phyloP scores from a whole-genome alignment of 2,329 filamentous ascomycete species.

The Colletotrichum kahawae region DNA sequence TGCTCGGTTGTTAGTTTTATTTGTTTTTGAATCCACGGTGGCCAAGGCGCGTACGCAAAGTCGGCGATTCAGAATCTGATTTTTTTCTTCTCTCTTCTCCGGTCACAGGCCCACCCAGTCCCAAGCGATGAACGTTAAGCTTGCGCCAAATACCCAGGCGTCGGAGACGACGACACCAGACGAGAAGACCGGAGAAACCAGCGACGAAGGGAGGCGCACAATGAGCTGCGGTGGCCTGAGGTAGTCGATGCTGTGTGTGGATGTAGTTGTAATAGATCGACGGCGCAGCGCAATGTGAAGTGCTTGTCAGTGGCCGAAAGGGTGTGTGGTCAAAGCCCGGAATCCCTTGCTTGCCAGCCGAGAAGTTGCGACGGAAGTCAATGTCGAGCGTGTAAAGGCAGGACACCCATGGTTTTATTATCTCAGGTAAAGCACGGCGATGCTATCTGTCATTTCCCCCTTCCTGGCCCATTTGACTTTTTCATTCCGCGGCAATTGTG shows the following conservation, averaged over 20 bases:
- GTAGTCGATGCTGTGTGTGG: background rate
- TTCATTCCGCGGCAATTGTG: slow-evolving; percentile 15
- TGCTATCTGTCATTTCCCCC: background rate
- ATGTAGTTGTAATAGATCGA: slow-evolving; percentile 4
- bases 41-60: background rate
- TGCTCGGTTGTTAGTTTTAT: background rate
- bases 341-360: background rate
- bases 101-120: background rate
- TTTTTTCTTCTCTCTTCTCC: background rate
- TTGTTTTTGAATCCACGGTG: background rate
- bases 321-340: background rate
- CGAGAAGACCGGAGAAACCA: background rate
- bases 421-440: background rate
- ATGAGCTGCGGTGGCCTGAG: background rate
- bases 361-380: background rate
- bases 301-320: background rate
- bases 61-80: background rate
- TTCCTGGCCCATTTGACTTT: background rate
- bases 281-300: background rate
- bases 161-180: background rate
- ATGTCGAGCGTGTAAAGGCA: background rate
- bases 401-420: background rate
- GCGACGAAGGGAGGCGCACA: background rate
- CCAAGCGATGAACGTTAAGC: background rate
- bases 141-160: background rate